Conservation (phyloP, 768 basidiomycete species). For the Tricholoma bakamatsutake region DNA sequence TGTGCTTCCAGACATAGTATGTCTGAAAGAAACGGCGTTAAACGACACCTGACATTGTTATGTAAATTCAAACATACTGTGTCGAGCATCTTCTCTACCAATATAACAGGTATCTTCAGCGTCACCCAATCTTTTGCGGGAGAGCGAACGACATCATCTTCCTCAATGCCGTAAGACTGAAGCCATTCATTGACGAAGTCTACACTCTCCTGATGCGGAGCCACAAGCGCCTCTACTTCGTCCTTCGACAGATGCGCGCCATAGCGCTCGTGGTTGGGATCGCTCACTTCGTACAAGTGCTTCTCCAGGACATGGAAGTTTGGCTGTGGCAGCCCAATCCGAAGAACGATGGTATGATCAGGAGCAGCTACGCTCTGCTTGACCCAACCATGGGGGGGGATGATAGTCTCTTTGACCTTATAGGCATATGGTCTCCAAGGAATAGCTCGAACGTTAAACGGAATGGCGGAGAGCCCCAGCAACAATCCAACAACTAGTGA, state of each 20-base stretch:
- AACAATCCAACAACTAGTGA: conserved; percentile 7
- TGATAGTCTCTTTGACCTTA: conserved; percentile 17
- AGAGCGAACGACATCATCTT: conserved; percentile 44
- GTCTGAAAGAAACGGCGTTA: conserved; percentile 30
- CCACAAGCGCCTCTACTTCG: conserved; percentile 56
- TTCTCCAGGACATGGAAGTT: conserved; percentile 45
- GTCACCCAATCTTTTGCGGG: conserved; percentile 68
- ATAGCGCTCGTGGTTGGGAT: conserved; percentile 49
- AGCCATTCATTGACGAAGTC: conserved; percentile 59
- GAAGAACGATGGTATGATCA: conserved; percentile 45
- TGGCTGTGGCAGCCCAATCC: conserved; percentile 51
- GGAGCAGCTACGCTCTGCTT: conserved; percentile 34
- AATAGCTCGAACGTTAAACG: conserved; percentile 6
- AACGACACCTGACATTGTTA: not conserved
- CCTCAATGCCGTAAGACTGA: conserved; percentile 43
- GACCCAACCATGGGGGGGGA: conserved; percentile 44
- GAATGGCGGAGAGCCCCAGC: conserved; percentile 2
- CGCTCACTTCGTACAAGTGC: conserved; percentile 51
- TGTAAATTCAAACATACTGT: conserved; percentile 38
- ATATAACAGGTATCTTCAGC: conserved; percentile 46
- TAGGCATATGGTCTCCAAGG: conserved; percentile 4
- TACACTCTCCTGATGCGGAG: conserved; percentile 50
- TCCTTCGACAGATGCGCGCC: conserved; percentile 56
- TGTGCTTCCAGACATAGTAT: conserved; percentile 59
- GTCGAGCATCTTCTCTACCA: conserved; percentile 67